Conservation (phyloP, 1,284 basidiomycete genomes). For the Sparassis latifolia region DNA sequence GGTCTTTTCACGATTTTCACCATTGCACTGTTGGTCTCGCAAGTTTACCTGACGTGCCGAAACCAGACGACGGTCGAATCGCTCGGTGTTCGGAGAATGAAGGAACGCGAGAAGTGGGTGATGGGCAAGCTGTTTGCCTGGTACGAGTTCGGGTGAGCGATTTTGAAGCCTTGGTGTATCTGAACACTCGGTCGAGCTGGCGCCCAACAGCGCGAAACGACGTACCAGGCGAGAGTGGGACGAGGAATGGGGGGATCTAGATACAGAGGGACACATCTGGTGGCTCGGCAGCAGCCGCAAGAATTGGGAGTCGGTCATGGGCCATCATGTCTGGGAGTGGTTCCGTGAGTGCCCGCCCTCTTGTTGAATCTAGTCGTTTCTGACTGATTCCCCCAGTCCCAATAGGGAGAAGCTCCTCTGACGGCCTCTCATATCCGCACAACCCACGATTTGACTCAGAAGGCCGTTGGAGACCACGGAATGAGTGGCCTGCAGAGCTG, state of each 20-base stretch:
- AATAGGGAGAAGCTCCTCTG: slow-evolving; percentile 46
- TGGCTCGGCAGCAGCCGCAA: slow-evolving; percentile 58
- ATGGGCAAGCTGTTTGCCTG: slow-evolving; percentile 40
- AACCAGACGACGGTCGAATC: slow-evolving; percentile 82
- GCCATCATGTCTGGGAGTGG: slow-evolving; percentile 57
- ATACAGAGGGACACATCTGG: slow-evolving; percentile 79
- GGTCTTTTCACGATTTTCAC: slow-evolving; percentile 73
- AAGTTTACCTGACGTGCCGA: slow-evolving; percentile 52
- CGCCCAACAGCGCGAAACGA: slow-evolving; percentile 36
- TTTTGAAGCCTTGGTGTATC: background rate
- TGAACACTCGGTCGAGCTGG: background rate
- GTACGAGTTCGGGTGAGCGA: slow-evolving; percentile 44
- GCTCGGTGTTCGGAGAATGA: slow-evolving; percentile 47
- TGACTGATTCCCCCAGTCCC: slow-evolving; percentile 48
- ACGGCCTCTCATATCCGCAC: slow-evolving; percentile 59
- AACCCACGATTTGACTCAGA: slow-evolving; percentile 72
- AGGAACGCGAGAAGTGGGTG: slow-evolving; percentile 51
- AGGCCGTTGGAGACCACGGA: slow-evolving; percentile 59
- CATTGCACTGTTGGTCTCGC: slow-evolving; percentile 45
- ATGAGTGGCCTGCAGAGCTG: slow-evolving; percentile 66
- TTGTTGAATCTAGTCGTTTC: background rate
- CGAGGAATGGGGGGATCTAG: slow-evolving; percentile 67
- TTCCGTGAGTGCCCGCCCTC: slow-evolving; percentile 50
- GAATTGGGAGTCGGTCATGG: slow-evolving; percentile 80
- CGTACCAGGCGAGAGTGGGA: slow-evolving; percentile 55